A percentile compares a stretch with the other conserved stretches of the same genome.
phyloP scores from a whole-genome alignment of 2,329 filamentous ascomycete genomes.

The Penicillium sclerotiorum region DNA sequence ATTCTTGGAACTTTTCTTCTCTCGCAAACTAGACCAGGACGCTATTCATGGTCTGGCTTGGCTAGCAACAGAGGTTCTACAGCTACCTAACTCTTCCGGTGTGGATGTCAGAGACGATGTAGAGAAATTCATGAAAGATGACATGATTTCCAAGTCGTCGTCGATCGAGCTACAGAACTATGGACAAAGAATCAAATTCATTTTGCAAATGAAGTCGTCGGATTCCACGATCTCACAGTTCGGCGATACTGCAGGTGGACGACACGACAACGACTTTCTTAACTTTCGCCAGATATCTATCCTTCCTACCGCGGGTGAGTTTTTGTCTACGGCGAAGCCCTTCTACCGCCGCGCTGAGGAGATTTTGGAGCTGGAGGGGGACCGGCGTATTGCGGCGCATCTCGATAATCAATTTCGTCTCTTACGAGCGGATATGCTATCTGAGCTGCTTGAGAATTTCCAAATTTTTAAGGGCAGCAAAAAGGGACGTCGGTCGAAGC shows the following conservation, averaged over 20 bases:
- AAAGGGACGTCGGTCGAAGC: conserved; percentile 44
- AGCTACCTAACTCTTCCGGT: conserved; percentile 30
- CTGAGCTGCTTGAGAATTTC: conserved; percentile 65
- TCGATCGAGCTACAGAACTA: conserved; percentile 34
- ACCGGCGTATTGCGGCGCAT: conserved; percentile 52
- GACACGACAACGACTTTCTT: conserved; percentile 72
- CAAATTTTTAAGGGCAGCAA: conserved; percentile 55
- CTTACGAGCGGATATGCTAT: conserved; percentile 70
- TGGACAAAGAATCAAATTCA: conserved; percentile 48
- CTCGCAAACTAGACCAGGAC: conserved; percentile 33
- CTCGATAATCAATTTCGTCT: conserved; percentile 74
- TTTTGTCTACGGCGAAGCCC: conserved; percentile 54
- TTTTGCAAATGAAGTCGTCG: conserved; percentile 33
- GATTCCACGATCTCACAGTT: conserved; percentile 35
- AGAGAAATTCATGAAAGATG: conserved; percentile 26
- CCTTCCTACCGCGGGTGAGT: conserved; percentile 67
- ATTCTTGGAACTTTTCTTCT: conserved; percentile 40
- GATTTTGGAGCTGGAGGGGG: conserved; percentile 44
- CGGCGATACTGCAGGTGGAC: conserved; percentile 54
- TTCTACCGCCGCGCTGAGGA: conserved; percentile 61
- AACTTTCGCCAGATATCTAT: conserved; percentile 65
- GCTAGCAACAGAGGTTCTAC: conserved; percentile 54
- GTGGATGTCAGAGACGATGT: conserved; percentile 32
- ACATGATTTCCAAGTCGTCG: conserved; percentile 30
- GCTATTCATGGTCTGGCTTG: conserved; percentile 49